Evolutionary conservation across 768 basidiomycete species (phyloP), one percentile per base, ranked within the genome.

Genomic region (Trametes meyenii): DNA sequence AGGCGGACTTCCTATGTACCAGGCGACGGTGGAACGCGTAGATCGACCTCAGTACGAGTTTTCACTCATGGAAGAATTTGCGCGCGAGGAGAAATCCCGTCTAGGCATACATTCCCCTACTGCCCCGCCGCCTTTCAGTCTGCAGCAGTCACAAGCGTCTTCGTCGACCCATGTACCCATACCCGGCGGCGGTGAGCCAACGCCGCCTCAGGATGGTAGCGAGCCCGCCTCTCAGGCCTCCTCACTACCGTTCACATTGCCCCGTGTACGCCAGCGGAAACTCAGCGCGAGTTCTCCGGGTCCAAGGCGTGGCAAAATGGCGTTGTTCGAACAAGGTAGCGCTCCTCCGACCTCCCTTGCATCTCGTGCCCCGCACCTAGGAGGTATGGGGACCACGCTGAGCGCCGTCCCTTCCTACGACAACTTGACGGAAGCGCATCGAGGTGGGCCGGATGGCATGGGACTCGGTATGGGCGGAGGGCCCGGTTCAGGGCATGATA

Each of bases 281-380:
- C 80, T 96, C 58, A 94, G 91, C 66, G 89, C 94, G 71, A 92
- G 89, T 66, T 88, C 86, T 51, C 83, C 89, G 0, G 74, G 82
- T 50, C 90, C 90, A 5, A 83, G 89, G 38, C 73, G 80, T 46
- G 93, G 91, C 19, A 98, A 98, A 74, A 83, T 98, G 73, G 96
- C 95, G 0, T 76, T 96, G 2, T 98, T 98, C 71, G 97, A 98
- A 74, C 66, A 70, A 56, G 66, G 67, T 5, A 36, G 76, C 23
- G 72, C 75, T 0, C 75, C 78, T 1, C 79, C 78, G 1, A 79
- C 82, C 1, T 76, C 81, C 16, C 77, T 87, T 61, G 78, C 50
- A 62, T 81, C 35, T 63, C 71, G 64, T 68, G 72, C 67, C 12
- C 66, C 66, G 11, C 69, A 70, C 14, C 55, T 72, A 14, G 62